Conservation (phyloP, 441 rosid genomes). For the Flueggea neowawraea region DNA sequence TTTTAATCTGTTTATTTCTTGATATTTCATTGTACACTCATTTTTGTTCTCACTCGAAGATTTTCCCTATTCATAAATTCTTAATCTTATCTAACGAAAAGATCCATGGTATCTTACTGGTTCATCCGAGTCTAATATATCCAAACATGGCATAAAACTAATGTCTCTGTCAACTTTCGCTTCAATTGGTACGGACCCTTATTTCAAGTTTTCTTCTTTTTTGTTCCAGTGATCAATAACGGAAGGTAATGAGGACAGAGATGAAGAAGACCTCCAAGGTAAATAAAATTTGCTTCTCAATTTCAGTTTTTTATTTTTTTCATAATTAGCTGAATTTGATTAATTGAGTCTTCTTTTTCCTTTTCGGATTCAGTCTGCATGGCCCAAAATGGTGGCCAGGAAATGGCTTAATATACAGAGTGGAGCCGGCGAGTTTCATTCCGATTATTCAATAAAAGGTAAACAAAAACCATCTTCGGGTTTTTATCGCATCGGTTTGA, state of each 20-base stretch:
- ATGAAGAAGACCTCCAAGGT: conserved; percentile 59
- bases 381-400: conserved; percentile 69
- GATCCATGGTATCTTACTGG: neutral
- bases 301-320: neutral
- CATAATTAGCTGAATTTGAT: neutral
- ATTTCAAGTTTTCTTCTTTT: neutral
- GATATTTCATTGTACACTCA: conserved; percentile 5
- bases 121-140: neutral
- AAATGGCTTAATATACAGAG: conserved; percentile 83
- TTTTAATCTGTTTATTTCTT: conserved; percentile 8
- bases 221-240: conserved; percentile 14
- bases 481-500: neutral
- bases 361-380: conserved; percentile 42
- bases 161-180: neutral
- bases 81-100: neutral
- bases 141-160: neutral
- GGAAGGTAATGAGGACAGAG: conserved; percentile 39
- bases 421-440: conserved; percentile 60
- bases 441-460: conserved; percentile 67
- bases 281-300: neutral
- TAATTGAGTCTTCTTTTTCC: neutral
- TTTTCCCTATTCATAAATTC: conserved; percentile 5
- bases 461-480: conserved; percentile 7
- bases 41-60: conserved; percentile 10
- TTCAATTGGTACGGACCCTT: neutral